phyloP scores from a whole-genome alignment of 305 asterid species.

The Nicotiana rustica region DNA sequence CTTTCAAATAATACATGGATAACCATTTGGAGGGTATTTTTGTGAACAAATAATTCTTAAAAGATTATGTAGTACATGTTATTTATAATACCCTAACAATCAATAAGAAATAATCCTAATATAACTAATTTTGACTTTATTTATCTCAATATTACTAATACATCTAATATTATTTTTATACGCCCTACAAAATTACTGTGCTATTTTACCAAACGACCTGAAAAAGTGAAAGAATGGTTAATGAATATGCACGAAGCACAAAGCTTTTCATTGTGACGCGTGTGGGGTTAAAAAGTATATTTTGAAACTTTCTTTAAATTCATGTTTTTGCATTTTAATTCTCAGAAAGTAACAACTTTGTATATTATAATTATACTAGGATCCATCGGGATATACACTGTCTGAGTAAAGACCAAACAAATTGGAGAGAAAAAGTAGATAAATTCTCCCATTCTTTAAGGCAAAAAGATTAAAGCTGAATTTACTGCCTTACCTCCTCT shows the following conservation, averaged over 20 bases:
- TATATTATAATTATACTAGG: background rate
- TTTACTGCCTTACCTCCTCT: background rate
- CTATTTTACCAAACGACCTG: too few species aligned
- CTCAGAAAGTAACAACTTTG: background rate
- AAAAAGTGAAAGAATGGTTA: too few species aligned
- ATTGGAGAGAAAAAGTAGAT: background rate
- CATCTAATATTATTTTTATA: too few species aligned
- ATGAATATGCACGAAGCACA: conserved; percentile 6
- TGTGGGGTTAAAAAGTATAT: conserved; percentile 36
- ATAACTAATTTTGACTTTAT: too few species aligned
- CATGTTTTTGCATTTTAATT: background rate
- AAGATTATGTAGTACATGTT: too few species aligned
- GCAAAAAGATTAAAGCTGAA: conserved; percentile 23
- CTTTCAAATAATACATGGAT: too few species aligned
- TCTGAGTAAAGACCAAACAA: background rate
- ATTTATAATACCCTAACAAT: too few species aligned
- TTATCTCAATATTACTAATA: too few species aligned
- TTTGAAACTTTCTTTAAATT: background rate
- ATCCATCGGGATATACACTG: background rate
- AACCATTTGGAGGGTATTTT: too few species aligned
- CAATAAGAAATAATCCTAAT: too few species aligned
- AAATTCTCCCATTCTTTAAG: background rate
- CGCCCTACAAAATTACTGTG: too few species aligned
- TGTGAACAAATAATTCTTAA: too few species aligned
- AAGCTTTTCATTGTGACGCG: conserved; percentile 31